Evolutionary conservation across 2,329 filamentous ascomycete species (phyloP).

Genomic region (Neonectria coccinea): DNA sequence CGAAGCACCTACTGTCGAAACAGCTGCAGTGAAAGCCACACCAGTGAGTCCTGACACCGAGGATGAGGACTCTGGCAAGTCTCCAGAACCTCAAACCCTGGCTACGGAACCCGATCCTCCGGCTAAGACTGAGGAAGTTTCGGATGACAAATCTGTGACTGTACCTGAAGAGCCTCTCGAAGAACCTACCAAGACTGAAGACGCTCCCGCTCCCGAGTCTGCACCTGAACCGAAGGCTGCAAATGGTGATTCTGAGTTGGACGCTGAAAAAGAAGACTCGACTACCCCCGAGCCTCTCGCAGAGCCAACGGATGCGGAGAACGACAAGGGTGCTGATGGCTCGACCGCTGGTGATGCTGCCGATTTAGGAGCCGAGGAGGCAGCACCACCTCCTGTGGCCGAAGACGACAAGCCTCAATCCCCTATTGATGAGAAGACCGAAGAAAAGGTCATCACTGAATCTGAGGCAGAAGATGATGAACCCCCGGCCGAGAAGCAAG

Average conservation of each 20-base stretch:
- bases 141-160: conserved; percentile 6
- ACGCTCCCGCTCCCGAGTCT: conserved; percentile 10
- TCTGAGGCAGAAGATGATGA: conserved; percentile 5
- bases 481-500: conserved; percentile 12
- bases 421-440: conserved; percentile 10
- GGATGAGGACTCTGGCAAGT: conserved; percentile 11
- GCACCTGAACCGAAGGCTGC: conserved; percentile 15
- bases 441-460: conserved; percentile 4
- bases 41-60: conserved; percentile 16
- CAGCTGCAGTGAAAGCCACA: conserved; percentile 13
- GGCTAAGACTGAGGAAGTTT: conserved; percentile 10
- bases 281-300: conserved; percentile 14
- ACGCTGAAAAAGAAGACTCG: conserved; percentile 23
- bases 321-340: conserved; percentile 12
- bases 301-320: conserved; percentile 17
- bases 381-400: conserved; percentile 1
- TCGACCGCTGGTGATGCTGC: conserved; percentile 4
- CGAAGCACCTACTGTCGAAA: conserved; percentile 17
- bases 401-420: conserved; percentile 10
- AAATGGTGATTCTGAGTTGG: conserved; percentile 16
- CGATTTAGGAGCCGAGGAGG: background rate
- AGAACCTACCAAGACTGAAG: conserved; percentile 6
- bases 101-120: conserved; percentile 17
- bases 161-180: background rate
- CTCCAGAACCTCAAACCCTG: conserved; percentile 11